phyloP scores from a whole-genome alignment of 2,329 filamentous ascomycete species.

The Xylariaceae sp. region DNA sequence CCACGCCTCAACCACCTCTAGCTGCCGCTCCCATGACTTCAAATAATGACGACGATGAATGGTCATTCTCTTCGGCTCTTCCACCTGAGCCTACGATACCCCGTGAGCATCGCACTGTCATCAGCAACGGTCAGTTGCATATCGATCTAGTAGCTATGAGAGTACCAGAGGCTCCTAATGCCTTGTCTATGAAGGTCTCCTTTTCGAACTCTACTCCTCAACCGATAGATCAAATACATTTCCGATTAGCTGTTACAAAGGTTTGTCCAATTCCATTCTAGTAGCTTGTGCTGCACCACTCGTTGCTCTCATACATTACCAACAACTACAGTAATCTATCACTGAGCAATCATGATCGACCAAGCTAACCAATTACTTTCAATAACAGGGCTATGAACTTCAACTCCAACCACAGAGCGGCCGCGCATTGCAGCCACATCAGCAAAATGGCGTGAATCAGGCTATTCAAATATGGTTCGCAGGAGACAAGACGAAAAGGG shows the following conservation, averaged over 20 bases:
- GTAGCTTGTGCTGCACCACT: too few species aligned
- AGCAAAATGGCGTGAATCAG: constrained; percentile 73
- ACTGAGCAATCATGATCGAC: too few species aligned
- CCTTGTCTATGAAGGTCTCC: constrained; percentile 68
- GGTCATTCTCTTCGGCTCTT: constrained; percentile 86
- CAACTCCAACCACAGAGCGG: constrained; percentile 83
- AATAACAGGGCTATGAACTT: constrained; percentile 72
- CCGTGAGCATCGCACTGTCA: constrained; percentile 59
- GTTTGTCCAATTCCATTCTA: constrained; percentile 42
- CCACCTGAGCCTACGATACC: constrained; percentile 54
- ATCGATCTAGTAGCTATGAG: constrained; percentile 71
- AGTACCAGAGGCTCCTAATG: constrained; percentile 46
- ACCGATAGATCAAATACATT: constrained; percentile 74
- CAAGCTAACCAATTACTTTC: constrained; percentile 1
- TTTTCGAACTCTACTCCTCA: constrained; percentile 78
- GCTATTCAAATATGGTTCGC: constrained; percentile 71
- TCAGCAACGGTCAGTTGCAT: constrained; percentile 67
- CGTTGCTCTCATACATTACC: too few species aligned
- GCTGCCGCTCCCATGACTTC: constrained; percentile 16
- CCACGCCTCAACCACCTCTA: constrained; percentile 32
- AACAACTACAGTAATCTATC: too few species aligned
- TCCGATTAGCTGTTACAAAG: constrained; percentile 91
- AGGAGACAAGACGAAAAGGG: constrained; percentile 63
- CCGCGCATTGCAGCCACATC: constrained; percentile 68
- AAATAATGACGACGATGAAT: constrained; percentile 75